Evolutionary conservation across 2,329 filamentous ascomycete genomes (phyloP).

Genomic region (Orbilia quercus): DNA sequence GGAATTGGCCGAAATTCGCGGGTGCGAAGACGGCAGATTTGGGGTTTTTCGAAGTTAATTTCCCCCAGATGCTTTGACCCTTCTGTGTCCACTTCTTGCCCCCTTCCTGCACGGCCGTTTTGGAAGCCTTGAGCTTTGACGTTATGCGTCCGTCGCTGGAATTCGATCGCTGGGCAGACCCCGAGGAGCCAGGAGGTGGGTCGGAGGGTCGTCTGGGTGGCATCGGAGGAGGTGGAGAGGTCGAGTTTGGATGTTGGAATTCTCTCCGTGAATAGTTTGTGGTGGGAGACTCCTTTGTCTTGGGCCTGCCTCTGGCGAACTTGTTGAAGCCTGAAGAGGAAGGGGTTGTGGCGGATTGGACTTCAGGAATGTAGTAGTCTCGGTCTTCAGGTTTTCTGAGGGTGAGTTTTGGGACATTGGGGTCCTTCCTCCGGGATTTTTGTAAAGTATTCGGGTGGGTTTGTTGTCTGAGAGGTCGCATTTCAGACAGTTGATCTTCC

Average conservation of each 20-base stretch:
- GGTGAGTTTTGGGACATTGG: conserved; percentile 43
- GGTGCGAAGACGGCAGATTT: conserved; percentile 54
- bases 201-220: conserved; percentile 40
- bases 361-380: conserved; percentile 31
- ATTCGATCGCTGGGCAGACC: conserved; percentile 40
- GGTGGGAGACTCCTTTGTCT: conserved; percentile 47
- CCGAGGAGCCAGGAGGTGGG: conserved; percentile 33
- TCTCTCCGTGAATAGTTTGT: conserved; percentile 20
- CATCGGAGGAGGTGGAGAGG: conserved; percentile 40
- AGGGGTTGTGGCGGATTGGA: conserved; percentile 40
- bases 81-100: conserved; percentile 45
- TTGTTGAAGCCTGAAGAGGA: conserved; percentile 43
- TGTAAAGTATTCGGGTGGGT: conserved; percentile 38
- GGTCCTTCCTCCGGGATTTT: conserved; percentile 40
- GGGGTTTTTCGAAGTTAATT: conserved; percentile 50
- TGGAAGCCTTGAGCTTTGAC: conserved; percentile 54
- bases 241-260: conserved; percentile 13
- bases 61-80: conserved; percentile 50
- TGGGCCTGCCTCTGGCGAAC: conserved; percentile 46
- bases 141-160: conserved; percentile 51
- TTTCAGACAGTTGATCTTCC: conserved; percentile 26
- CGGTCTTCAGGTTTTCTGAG: conserved; percentile 39
- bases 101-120: conserved; percentile 35
- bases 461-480: conserved; percentile 22
- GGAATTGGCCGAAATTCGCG: conserved; percentile 38